Evolutionary conservation across 352 stramenopile species (phyloP).

Genomic region (Globisporangium nodosum): DNA sequence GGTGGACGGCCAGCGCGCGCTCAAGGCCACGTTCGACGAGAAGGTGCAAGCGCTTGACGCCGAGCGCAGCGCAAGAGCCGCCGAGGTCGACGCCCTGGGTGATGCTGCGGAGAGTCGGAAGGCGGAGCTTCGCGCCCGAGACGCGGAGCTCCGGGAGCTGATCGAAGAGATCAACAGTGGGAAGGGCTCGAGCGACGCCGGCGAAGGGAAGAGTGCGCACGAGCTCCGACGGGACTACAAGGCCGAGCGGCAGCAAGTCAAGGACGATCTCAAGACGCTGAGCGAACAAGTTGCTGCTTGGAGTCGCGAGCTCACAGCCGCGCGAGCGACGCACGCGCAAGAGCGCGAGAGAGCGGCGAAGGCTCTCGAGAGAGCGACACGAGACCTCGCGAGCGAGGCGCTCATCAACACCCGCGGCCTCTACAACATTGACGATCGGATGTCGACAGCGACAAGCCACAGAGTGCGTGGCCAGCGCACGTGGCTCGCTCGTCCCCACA

Average conservation of each 20-base stretch:
- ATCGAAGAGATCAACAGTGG: conserved; percentile 67
- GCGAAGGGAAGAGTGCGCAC: conserved; percentile 1
- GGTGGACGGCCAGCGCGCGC: conserved; percentile 22
- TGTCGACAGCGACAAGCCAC: background rate
- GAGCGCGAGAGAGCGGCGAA: conserved; percentile 8
- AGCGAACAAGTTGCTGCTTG: conserved; percentile 11
- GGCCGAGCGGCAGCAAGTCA: conserved; percentile 34
- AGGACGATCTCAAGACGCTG: conserved; percentile 33
- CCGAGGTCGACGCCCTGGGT: conserved; percentile 15
- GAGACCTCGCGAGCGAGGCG: conserved; percentile 14
- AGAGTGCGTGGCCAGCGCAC: conserved; percentile 15
- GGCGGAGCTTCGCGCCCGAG: conserved; percentile 17
- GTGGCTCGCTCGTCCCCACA: conserved; percentile 24
- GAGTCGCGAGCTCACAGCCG: conserved; percentile 18
- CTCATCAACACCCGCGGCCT: conserved; percentile 4
- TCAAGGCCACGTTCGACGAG: conserved; percentile 21
- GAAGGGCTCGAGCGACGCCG: conserved; percentile 14
- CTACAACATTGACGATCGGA: background rate
- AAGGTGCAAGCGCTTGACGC: conserved; percentile 15
- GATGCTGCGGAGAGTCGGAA: conserved; percentile 16
- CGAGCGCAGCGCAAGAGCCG: conserved; percentile 9
- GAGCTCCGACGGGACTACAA: conserved; percentile 40
- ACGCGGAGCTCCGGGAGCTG: conserved; percentile 28
- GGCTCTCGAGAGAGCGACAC: conserved; percentile 10
- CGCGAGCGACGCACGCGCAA: conserved; percentile 21